phyloP scores from a whole-genome alignment of 1,284 basidiomycete genomes.

The Sanguinoderma infundibulare region DNA sequence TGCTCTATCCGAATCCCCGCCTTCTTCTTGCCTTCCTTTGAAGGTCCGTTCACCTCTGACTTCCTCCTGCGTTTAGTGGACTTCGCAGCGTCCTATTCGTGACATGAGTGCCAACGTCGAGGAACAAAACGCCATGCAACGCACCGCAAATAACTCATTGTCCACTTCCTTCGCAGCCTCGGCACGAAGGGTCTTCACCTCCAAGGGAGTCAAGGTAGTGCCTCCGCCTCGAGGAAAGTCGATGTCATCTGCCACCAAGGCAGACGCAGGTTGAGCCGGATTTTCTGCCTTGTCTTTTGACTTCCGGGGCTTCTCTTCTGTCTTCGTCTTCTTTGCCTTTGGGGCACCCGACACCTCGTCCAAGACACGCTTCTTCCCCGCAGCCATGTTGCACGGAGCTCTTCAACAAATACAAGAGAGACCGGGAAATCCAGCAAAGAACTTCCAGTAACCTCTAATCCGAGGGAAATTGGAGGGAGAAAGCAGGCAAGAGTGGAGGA shows the following conservation, averaged over 20 bases:
- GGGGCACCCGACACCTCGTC: conserved; percentile 54
- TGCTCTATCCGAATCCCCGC: conserved; percentile 78
- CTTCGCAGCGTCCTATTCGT: conserved; percentile 40
- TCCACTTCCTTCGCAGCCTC: conserved; percentile 89
- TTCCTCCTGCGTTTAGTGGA: conserved; percentile 53
- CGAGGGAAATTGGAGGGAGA: background rate
- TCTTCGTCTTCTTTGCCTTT: conserved; percentile 61
- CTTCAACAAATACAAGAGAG: background rate
- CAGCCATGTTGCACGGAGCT: conserved; percentile 21
- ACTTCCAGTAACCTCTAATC: too few species aligned
- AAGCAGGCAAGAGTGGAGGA: background rate
- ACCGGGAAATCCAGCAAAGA: background rate
- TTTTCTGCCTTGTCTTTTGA: conserved; percentile 29
- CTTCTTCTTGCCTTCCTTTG: conserved; percentile 45
- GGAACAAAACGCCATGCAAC: background rate
- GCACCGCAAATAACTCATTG: conserved; percentile 74
- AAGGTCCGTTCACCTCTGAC: conserved; percentile 48
- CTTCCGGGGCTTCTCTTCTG: conserved; percentile 36
- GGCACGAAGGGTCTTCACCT: conserved; percentile 84
- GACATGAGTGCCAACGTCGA: background rate
- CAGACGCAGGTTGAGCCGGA: conserved; percentile 37
- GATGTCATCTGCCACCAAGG: conserved; percentile 72
- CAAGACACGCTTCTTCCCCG: conserved; percentile 56
- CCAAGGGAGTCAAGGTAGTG: conserved; percentile 85
- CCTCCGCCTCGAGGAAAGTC: conserved; percentile 96